Evolutionary conservation across 768 basidiomycete species (phyloP), one percentile per base, ranked within the genome.

Genomic region (Myochromella boudieri): DNA sequence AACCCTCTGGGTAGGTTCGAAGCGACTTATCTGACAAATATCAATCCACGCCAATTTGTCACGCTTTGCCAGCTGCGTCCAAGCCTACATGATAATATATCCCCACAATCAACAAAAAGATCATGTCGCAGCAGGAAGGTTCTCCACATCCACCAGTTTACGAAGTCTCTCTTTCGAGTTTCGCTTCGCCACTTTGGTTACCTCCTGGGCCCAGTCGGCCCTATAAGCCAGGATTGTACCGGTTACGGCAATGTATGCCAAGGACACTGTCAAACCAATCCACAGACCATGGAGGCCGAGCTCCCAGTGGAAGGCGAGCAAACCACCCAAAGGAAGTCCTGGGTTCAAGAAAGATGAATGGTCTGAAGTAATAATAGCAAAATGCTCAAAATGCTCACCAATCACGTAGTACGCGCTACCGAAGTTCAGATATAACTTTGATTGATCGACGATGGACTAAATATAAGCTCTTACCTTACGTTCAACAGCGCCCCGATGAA

Each of bases 401-500:
- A 51, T 46, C 26, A 38, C 14, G 24, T 51, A 51, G 31, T 50
- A 50, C 7, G 38, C 49, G 10, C 43, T 41, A 12, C n/a, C 25
- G 12, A 8, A 34, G 14, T 6, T 39, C 40, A 10, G 33, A 12
- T 1, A 33, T 18, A 12, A 10, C 3, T 25, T 1, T 24, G 3
- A 26, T 2, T 26, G 1, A 25, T 10, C 17, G 26, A 7, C 25
- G 15, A 5, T 17, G 10, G 10, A 31, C 7, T 4, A 29, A 6
- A 27, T 11, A 8, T 22, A 26, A 6, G 25, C 6, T 25, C 66
- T 50, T 58, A 77, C 82, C 80, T 84, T 10, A 92, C 66, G 58
- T 92, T 93, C 42, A 93, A 71, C 8, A 93, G 38, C 0, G 91
- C 91, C 3, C 90, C 88, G 0, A 77, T 74, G 50, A 81, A 75